These are phyloP conservation scores for Jamesozyma lodderae DNA, from an alignment of 805 yeast species.

Conservation along the genomic window DNA sequence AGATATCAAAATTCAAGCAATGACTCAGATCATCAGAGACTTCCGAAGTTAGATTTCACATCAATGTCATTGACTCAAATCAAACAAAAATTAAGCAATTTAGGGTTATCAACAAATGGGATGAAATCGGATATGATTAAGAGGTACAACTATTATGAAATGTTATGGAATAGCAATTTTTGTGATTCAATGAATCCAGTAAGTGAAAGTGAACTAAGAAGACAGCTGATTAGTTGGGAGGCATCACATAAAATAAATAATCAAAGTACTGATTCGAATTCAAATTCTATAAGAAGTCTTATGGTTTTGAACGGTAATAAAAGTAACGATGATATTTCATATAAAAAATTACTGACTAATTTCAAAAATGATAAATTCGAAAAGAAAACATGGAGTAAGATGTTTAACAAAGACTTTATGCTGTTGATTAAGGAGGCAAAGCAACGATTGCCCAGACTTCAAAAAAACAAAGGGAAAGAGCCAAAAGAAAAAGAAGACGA, in stretches of 20 bases:
- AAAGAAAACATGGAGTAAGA: slow-evolving; percentile 35
- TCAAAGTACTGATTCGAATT: slow-evolving; percentile 13
- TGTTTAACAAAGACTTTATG: slow-evolving; percentile 35
- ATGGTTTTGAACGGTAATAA: slow-evolving; percentile 31
- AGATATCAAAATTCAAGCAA: slow-evolving; percentile 34
- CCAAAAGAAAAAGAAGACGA: not conserved
- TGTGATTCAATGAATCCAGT: slow-evolving; percentile 61
- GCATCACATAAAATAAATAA: slow-evolving; percentile 18
- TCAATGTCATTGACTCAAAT: slow-evolving; percentile 51
- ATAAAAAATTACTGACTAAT: slow-evolving; percentile 16
- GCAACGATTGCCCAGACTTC: too few species aligned
- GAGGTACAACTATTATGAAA: slow-evolving; percentile 69
- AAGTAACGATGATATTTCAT: slow-evolving; percentile 27
- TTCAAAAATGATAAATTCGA: slow-evolving; percentile 42
- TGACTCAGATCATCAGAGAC: slow-evolving; percentile 27
- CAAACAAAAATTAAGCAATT: slow-evolving; percentile 46
- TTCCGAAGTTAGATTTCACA: slow-evolving; percentile 58
- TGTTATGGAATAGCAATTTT: slow-evolving; percentile 68
- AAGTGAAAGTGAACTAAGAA: slow-evolving; percentile 44
- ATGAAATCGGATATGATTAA: slow-evolving; percentile 52
- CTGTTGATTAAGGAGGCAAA: slow-evolving; percentile 34
- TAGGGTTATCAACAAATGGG: slow-evolving; percentile 56
- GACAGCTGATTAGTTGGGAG: slow-evolving; percentile 63
- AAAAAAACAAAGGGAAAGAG: not conserved
- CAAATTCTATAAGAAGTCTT: slow-evolving; percentile 10